Evolutionary conservation across 805 yeast species (phyloP), one percentile per base, ranked within the genome.

Genomic region (Candida nonsorbophila): DNA sequence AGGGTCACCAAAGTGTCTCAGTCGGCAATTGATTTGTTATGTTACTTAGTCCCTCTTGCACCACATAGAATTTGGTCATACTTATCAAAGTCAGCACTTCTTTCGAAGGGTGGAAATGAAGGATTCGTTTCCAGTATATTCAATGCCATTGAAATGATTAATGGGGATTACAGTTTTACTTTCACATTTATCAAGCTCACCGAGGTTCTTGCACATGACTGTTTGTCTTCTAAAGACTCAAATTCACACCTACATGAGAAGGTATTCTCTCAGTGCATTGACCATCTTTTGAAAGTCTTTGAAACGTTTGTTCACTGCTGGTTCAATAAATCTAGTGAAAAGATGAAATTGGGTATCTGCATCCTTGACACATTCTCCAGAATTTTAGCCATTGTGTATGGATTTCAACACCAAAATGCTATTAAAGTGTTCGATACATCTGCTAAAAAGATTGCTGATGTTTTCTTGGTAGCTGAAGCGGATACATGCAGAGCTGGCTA

Each of bases 51-150:
- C 22, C 60, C 59, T 26, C 55, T 73, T 5, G 71, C 66, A 22
- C 74, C 94, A 0, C 67, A 71, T 35, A 64, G 85, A 32, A 81
- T 87, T 3, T 88, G 96, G 95, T 71, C 86, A 0, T 80, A 80
- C 45, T 53, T 90, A 9, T 69, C 75, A 14, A 74, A 76, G 28
- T 80, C 94, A 0, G 69, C 74, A 12, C 57, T 87, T 16, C 58
- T 86, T 1, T 78, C 80, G 9, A 66, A 68, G 27, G 67, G 72
- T 32, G 67, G 67, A 2, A 74, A 73, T 38, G 84, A 83, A 24
- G 88, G 92, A 0, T 55, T 75, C 26, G 74, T 78, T 1, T 53
- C 73, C 1, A 67, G 69, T 1, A 66, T 84, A 2, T 61, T 85
- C 27, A 87, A 88, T 2, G 68, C 86, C 4, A 70, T 76, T 14